phyloP scores from a whole-genome alignment of 208 protist genomes.

The Wallacemonas sp. region DNA sequence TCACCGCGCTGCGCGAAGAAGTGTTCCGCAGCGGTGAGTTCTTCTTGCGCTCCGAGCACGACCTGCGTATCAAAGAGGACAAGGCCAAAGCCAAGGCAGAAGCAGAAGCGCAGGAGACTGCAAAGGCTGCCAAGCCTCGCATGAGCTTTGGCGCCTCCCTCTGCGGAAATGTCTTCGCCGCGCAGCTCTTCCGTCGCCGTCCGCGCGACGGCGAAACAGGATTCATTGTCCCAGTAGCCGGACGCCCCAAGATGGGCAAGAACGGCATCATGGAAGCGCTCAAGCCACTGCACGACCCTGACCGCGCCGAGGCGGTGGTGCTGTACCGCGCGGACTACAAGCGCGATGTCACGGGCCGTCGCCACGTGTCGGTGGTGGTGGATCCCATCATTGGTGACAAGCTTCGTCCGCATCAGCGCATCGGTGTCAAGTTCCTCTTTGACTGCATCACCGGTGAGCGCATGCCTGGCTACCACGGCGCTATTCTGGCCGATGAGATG shows the following conservation, averaged over 20 bases:
- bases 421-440: conserved; percentile 92
- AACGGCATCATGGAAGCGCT: conserved; percentile 67
- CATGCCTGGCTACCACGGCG: conserved; percentile 87
- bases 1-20: conserved; percentile 81
- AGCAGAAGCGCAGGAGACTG: conserved; percentile 48
- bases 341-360: conserved; percentile 72
- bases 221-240: conserved; percentile 77
- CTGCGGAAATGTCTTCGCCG: conserved; percentile 39
- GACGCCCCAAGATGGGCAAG: conserved; percentile 63
- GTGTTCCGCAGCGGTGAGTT: conserved; percentile 87
- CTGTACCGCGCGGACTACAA: conserved; percentile 92
- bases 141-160: conserved; percentile 75
- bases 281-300: conserved; percentile 72
- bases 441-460: conserved; percentile 90
- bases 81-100: conserved; percentile 67
- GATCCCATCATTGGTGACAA: conserved; percentile 91
- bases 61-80: conserved; percentile 78
- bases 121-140: conserved; percentile 39
- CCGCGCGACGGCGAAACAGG: conserved; percentile 69
- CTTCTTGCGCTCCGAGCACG: conserved; percentile 84
- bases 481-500: conserved; percentile 96
- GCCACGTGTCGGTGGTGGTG: conserved; percentile 88
- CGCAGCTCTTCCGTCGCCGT: conserved; percentile 61
- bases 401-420: conserved; percentile 87
- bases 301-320: conserved; percentile 74